Evolutionary conservation across 306 rosid species (phyloP), one percentile per base, ranked within the genome.

Genomic region (Mucuna pruriens): DNA sequence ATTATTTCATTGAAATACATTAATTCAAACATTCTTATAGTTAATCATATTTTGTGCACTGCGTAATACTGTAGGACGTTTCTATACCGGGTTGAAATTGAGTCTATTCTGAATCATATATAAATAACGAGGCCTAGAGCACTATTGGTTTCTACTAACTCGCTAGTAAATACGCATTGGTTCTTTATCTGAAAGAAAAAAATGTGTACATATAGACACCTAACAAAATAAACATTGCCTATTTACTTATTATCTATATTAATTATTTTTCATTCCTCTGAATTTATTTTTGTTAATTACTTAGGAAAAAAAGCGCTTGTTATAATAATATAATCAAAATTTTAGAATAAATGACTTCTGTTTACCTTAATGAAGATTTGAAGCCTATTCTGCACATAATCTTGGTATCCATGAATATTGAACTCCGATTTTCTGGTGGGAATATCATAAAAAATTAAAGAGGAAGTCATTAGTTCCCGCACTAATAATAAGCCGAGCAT

Each of bases 381-480:
- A 36, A 90, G 81, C 70, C 57, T 88, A 11, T 57, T 49, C 44
- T 76, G 95, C 38, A 89, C 23, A 88, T 75, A 90, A 74, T 90
- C 92, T 55, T 94, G 94, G 78, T 90, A 90, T 23, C 23, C 84
- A 70, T 74, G 52, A 6, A 88, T 64, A 71, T 84, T 80, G 76
- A 81, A 89, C 80, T 86, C 72, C 7, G 64, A 15, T 19, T 55
- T 77, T 78, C 93, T 90, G 20, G 60, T 76, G 62, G 94, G 90
- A 9, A 86, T 0, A 70, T 85, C 88, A 36, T 89, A 92, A 73
- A 76, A n/a, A 88, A 36, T 88, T 89, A 61, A 90, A 23, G 69
- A 22, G 25, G 4, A 94, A 46, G 74, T 94, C 98, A 82, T 94
- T 94, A 60, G 83, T 67, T 45, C 95, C 95, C 38, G 88, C 89